A percentile compares a stretch with the other conserved stretches of the same genome.
Conservation (phyloP, 768 basidiomycete genomes). For the Dentipellis sp. region DNA sequence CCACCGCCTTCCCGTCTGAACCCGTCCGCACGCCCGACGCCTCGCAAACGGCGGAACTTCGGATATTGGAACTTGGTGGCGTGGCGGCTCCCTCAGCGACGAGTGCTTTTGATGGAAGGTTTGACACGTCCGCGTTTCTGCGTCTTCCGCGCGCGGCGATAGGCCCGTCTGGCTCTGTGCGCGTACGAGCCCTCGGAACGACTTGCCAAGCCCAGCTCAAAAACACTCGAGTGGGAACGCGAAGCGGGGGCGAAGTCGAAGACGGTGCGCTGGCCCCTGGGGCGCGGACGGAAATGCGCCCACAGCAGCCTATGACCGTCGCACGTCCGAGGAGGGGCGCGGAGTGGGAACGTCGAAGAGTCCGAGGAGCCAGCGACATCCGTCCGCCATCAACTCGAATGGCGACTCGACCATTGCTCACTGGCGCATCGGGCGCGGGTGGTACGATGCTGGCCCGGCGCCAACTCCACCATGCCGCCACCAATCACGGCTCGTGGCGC, state of each 20-base stretch:
- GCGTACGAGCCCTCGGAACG: not conserved
- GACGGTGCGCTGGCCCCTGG: not conserved
- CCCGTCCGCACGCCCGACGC: not conserved
- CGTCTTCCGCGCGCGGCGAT: not conserved
- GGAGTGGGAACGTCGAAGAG: slow-evolving; percentile 4
- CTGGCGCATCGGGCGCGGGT: not conserved
- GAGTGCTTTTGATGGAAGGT: not conserved
- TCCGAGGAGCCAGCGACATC: slow-evolving; percentile 2
- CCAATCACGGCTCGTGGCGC: not conserved
- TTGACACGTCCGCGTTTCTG: not conserved
- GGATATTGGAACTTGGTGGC: not conserved
- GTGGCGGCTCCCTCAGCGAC: not conserved
- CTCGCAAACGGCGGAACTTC: not conserved
- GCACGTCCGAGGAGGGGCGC: not conserved
- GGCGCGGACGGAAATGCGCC: not conserved
- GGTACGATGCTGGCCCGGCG: not conserved
- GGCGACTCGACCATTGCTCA: not conserved
- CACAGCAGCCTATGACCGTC: not conserved
- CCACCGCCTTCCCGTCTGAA: not conserved
- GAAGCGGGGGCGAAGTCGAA: not conserved
- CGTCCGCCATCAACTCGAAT: not conserved
- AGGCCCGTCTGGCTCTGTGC: not conserved
- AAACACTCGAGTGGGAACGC: not conserved
- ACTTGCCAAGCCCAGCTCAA: not conserved
- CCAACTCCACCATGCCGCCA: not conserved